Evolutionary conservation across 805 yeast genomes (phyloP), one percentile per base, ranked within the genome.

Genomic region (Sporopachydermia lactativora): DNA sequence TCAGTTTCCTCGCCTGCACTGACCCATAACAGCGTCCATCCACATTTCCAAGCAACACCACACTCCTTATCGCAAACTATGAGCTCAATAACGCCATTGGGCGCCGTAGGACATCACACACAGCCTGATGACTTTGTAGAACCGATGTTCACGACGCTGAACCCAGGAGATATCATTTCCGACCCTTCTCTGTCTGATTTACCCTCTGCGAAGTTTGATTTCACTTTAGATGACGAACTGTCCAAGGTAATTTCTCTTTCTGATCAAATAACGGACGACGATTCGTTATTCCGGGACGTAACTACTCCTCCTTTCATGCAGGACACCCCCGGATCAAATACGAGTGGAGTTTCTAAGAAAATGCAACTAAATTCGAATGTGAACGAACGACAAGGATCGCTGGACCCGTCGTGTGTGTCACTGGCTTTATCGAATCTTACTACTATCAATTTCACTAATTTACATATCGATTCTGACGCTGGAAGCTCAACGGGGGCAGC

Each of bases 171-270:
- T 24, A n/a, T n/a, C n/a, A n/a, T n/a, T n/a, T n/a, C n/a, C n/a
- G n/a, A n/a, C n/a, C n/a, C n/a, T n/a, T n/a, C n/a, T n/a, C 8
- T 24, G 31, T 24, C 31, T 8, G 8, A 8, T 8, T 8, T 24
- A 8, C 8, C 31, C 8, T n/a, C 31, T 8, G 31, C 39, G 19
- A 36, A 36, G 19, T 36, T 36, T 15, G 39, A 36, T 36, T 36
- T 36, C 18, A 36, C 19, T 8, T 36, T 14, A n/a, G 17, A 36
- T 18, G 39, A 36, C 19, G 39, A 36, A 14, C 14, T 36, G 16
- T 36, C 39, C 18, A 36, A 36, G 19, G 39, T 36, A 11, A 36
- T 36, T 11, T 36, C 39, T n/a, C 8, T 36, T 13, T 11, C 15
- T 34, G 36, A 34, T 11, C 31, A 24, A 8, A 24, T 24, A 8